Evolutionary conservation across 108 stramenopile species (phyloP).

Genomic region (Pelagomonas calceolata): DNA sequence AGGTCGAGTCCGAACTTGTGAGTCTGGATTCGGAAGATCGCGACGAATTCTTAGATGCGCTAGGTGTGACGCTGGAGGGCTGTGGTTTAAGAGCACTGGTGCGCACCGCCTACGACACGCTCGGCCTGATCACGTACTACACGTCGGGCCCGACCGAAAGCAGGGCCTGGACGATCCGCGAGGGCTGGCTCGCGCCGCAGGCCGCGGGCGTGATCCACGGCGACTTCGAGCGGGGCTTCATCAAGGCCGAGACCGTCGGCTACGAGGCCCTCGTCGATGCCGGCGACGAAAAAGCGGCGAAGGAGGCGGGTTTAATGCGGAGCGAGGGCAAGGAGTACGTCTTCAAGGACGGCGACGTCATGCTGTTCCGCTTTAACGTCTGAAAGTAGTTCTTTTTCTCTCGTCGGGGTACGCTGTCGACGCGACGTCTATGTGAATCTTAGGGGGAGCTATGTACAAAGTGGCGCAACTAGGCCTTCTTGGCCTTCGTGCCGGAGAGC

Average conservation of each 20-base stretch:
- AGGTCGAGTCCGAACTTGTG: slow-evolving; percentile 89
- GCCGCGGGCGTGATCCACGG: slow-evolving; percentile 96
- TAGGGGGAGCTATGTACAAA: too few relatives aligned
- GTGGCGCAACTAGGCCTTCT: too few relatives aligned
- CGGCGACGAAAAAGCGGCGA: slow-evolving; percentile 80
- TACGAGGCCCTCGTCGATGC: slow-evolving; percentile 77
- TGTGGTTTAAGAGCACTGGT: slow-evolving; percentile 82
- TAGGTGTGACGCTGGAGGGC: slow-evolving; percentile 67
- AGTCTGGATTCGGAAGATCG: slow-evolving; percentile 66
- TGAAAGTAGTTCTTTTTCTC: too few relatives aligned
- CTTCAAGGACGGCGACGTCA: slow-evolving; percentile 93
- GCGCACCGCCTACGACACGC: slow-evolving; percentile 65
- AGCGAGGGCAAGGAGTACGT: slow-evolving; percentile 97
- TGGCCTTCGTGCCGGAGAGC: too few relatives aligned
- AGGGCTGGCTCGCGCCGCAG: slow-evolving; percentile 86
- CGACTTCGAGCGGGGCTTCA: slow-evolving; percentile 96
- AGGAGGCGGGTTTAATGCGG: slow-evolving; percentile 73
- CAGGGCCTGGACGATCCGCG: slow-evolving; percentile 87
- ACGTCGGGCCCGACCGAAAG: slow-evolving; percentile 90
- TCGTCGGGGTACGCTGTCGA: too few relatives aligned
- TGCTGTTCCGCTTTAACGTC: slow-evolving; percentile 95
- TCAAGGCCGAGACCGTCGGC: slow-evolving; percentile 89
- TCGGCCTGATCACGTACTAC: slow-evolving; percentile 87
- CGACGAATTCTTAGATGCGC: slow-evolving; percentile 70
- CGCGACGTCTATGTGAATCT: too few relatives aligned